Base-by-base conservation (phyloP, 2,329 filamentous ascomycete genomes). In the Neurospora sp. region DNA sequence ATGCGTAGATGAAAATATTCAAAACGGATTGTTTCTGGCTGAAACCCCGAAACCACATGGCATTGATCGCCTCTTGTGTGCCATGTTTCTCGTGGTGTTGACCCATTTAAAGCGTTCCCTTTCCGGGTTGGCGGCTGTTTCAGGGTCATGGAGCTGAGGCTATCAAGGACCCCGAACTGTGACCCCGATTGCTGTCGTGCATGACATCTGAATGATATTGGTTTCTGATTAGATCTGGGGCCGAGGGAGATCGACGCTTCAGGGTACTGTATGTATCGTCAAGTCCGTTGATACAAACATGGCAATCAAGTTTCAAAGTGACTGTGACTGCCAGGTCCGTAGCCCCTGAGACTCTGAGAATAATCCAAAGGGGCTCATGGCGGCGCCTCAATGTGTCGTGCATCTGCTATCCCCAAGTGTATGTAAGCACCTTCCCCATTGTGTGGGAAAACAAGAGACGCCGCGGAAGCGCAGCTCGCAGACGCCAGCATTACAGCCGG, bases 401-500 rank as follows among this genome's bases (percentile, higher is more conserved):
- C 52, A 62, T 36, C 52, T 33, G 52, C 52, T 62, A 33, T 15
- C 28, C 52, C 52, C 28, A 62, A 62, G 23, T 23, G 23, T 17
- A 62, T 52, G 42, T 19, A 52, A 28, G 43, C 19, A 17, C 52
- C 23, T 62, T 33, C 13, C 1, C 13, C 19, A 36, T 62, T 62
- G 28, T 62, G 52, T 9, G 52, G 28, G 23, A 17, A 62, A 36
- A 36, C 52, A 62, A 38, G 42, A 39, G 52, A 39, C 33, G 66
- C 23, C 15, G 66, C 43, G 69, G 33, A 70, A 38, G 38, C 66
- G 58, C 67, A 69, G 66, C 8, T 39, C 23, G 58, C 66, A 52
- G 28, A 42, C 67, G 58, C 38, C 58, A 68, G 13, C 23, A 23
- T 67, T 68, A 42, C 67, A 69, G 38, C 69, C 68, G 67, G 52